Conservation (phyloP, 306 rosid species). For the Mucuna pruriens region DNA sequence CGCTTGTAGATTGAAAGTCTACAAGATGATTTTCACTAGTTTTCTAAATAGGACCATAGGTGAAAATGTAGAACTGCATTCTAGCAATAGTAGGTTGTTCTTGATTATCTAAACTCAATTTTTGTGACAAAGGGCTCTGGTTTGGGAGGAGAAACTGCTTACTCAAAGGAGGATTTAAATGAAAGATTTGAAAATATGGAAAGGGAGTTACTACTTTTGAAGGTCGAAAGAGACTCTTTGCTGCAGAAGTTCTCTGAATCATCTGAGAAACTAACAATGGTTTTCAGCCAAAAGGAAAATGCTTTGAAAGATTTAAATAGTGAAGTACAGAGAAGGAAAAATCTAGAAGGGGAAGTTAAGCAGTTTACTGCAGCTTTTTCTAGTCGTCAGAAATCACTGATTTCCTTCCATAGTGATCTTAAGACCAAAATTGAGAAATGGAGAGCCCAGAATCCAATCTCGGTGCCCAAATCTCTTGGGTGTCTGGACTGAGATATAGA, state of each 20-base stretch:
- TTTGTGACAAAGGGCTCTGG: slow-evolving; percentile 75
- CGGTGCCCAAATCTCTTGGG: slow-evolving; percentile 57
- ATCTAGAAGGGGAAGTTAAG: slow-evolving; percentile 74
- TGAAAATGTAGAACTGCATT: slow-evolving; percentile 33
- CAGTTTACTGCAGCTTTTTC: slow-evolving; percentile 73
- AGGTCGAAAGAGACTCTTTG: slow-evolving; percentile 70
- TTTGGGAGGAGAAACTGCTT: slow-evolving; percentile 62
- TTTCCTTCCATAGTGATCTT: slow-evolving; percentile 65
- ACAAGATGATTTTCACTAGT: not conserved
- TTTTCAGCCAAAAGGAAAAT: slow-evolving; percentile 67
- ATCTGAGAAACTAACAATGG: slow-evolving; percentile 55
- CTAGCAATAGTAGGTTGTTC: slow-evolving; percentile 42
- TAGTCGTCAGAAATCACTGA: slow-evolving; percentile 60
- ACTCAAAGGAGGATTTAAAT: slow-evolving; percentile 63
- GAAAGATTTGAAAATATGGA: slow-evolving; percentile 66
- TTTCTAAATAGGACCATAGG: not conserved
- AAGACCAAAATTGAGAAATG: slow-evolving; percentile 61
- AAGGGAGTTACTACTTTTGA: slow-evolving; percentile 61
- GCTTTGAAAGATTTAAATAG: slow-evolving; percentile 61
- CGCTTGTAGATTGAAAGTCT: slow-evolving; percentile 7
- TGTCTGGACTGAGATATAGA: slow-evolving; percentile 42
- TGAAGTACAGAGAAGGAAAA: slow-evolving; percentile 76
- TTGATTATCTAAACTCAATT: slow-evolving; percentile 50
- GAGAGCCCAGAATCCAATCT: slow-evolving; percentile 52
- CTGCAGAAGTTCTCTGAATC: slow-evolving; percentile 60